Evolutionary conservation across 805 yeast genomes (phyloP), one percentile per base, ranked within the genome.

Genomic region (Lipomyces spencermartinsiae): DNA sequence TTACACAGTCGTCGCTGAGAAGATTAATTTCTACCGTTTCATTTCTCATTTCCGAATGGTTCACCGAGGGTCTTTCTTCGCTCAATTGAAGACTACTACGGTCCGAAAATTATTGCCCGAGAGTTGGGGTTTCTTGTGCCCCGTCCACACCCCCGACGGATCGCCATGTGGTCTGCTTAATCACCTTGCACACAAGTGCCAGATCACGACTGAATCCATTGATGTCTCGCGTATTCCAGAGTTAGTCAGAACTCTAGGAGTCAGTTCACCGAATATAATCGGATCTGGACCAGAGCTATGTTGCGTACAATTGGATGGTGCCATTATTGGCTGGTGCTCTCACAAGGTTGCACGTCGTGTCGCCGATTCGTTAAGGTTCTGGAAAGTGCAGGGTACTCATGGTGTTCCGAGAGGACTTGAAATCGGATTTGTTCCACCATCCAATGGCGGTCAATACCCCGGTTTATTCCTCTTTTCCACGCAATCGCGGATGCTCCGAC

Each of bases 81-180:
- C 99, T 58, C 97, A 94, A 80, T 85, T 95, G 81, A 95, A 95
- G 79, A 95, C 99, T 55, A 95, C 99, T 31, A 90, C 98, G 0
- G 99, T 95, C 60, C 88, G 99, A 83, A 95, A 95, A 79, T 83
- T 95, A 75, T 85, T 95, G 67, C 99, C 99, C 0, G 99, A 95
- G 80, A 91, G 97, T 0, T 95, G 99, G 99, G 99, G 99, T 2
- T 95, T 95, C 86, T 81, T 95, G 74, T 95, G 99, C 82, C 99
- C 99, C 12, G 99, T 95, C 31, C 99, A 95, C 80, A 95, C 99
- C 14, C 99, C 99, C 5, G 99, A 95, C 89, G 99, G 99, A 75
- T 91, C 98, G 62, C 99, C 99, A 25, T 95, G 99, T 88, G 99
- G 99, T 83, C 84, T 95, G 78, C 83, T 95, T 76, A 95, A 95